Percentiles rank a stretch among this genome's conserved stretches.
phyloP scores from a whole-genome alignment of 306 rosid species.

The Fragaria ananassa region DNA sequence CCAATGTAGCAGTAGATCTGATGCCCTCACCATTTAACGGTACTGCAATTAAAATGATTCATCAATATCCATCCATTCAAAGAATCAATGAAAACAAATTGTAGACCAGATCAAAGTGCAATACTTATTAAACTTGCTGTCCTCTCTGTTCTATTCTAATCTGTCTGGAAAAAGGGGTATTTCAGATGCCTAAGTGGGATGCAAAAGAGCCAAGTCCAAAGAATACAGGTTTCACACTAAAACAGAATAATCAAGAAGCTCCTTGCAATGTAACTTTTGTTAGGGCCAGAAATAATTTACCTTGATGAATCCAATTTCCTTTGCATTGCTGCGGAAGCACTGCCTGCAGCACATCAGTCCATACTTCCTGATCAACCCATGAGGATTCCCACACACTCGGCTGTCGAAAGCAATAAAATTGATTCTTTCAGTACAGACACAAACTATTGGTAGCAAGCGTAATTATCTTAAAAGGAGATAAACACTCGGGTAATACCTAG shows the following conservation, averaged over 20 bases:
- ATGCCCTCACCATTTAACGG: conserved; percentile 20
- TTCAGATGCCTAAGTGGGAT: neutral
- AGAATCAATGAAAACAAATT: neutral
- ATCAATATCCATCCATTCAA: neutral
- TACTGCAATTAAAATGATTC: conserved; percentile 23
- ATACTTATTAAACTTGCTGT: neutral
- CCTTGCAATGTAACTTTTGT: neutral
- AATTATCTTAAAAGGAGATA: neutral
- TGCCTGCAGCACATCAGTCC: conserved; percentile 62
- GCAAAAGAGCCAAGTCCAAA: neutral
- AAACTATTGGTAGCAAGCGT: too few species aligned
- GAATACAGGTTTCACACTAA: neutral
- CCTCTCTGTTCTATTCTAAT: neutral
- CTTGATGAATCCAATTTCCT: conserved; percentile 61
- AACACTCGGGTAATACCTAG: neutral
- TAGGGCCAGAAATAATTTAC: neutral
- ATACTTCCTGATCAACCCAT: conserved; percentile 54
- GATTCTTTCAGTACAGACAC: neutral
- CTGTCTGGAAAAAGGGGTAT: neutral
- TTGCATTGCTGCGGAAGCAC: conserved; percentile 64
- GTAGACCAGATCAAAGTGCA: neutral
- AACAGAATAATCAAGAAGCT: neutral
- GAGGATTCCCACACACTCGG: conserved; percentile 60
- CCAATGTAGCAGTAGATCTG: neutral
- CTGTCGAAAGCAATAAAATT: conserved; percentile 21